These are phyloP conservation scores for Claviceps sorghi DNA, from an alignment of 2,329 filamentous ascomycete genomes.

Conservation along the genomic window DNA sequence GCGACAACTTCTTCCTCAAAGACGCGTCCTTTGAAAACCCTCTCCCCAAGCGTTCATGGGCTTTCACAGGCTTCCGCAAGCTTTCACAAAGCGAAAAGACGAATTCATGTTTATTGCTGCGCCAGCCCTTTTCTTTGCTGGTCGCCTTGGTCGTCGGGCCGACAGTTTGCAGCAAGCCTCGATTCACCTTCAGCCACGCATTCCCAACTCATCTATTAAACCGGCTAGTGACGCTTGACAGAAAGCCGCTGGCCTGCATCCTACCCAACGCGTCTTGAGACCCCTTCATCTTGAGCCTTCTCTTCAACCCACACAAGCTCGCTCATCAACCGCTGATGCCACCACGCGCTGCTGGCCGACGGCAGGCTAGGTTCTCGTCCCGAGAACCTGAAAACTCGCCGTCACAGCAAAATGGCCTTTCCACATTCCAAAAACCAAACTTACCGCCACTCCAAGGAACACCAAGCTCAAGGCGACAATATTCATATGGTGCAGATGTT, in stretches of 20 bases:
- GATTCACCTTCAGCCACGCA: neutral
- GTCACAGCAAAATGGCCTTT: neutral
- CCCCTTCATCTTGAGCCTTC: neutral
- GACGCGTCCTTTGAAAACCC: neutral
- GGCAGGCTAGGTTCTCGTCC: slow-evolving; percentile 3
- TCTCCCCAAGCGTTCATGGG: neutral
- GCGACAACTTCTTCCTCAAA: slow-evolving; percentile 6
- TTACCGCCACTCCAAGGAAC: slow-evolving; percentile 17
- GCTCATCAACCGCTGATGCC: slow-evolving; percentile 7
- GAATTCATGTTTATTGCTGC: neutral
- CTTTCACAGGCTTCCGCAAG: neutral
- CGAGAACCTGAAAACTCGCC: slow-evolving; percentile 5
- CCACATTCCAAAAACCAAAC: slow-evolving; percentile 12
- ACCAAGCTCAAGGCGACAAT: slow-evolving; percentile 22
- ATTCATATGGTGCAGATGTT: slow-evolving; percentile 23
- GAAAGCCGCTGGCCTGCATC: neutral
- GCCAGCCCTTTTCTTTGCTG: too few relatives aligned
- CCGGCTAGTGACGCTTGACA: neutral
- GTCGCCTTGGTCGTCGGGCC: neutral
- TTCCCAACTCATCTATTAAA: neutral
- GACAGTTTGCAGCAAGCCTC: neutral
- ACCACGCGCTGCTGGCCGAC: slow-evolving; percentile 5
- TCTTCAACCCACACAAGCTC: neutral
- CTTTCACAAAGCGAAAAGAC: neutral
- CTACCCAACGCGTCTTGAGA: neutral